phyloP scores from a whole-genome alignment of 768 basidiomycete genomes.

The Leucosporidium yakuticum region DNA sequence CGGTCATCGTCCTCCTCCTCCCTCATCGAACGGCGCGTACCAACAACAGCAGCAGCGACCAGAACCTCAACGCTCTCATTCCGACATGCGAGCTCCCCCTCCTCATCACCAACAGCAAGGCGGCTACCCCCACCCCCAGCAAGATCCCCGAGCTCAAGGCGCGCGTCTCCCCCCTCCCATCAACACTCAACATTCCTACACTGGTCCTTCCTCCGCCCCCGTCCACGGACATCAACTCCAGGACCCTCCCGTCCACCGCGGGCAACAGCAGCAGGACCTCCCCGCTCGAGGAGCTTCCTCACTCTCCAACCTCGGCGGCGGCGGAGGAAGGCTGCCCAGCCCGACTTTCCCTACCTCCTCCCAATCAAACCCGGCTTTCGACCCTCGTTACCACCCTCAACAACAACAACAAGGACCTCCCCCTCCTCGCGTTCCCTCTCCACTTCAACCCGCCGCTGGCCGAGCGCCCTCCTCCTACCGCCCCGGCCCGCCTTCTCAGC shows the following conservation, averaged over 20 bases:
- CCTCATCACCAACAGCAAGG: not conserved
- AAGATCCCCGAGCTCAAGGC: not conserved
- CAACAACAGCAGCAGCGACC: not conserved
- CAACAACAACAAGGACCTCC: not conserved
- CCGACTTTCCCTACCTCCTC: not conserved
- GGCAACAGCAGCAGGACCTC: not conserved
- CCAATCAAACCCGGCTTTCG: not conserved
- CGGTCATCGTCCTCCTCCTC: not conserved
- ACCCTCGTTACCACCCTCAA: not conserved
- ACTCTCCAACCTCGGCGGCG: not conserved
- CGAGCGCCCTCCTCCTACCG: not conserved
- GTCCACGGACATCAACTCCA: not conserved
- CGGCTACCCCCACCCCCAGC: not conserved
- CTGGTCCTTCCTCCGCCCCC: not conserved
- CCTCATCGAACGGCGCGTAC: not conserved
- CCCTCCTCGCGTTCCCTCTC: not conserved
- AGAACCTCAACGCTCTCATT: not conserved
- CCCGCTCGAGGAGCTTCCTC: not conserved
- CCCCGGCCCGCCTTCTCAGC: not conserved
- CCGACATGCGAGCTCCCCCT: not conserved
- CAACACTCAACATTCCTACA: not conserved
- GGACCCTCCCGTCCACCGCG: not conserved
- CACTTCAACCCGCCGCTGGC: not conserved
- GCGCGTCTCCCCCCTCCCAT: not conserved
- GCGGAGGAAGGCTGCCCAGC: not conserved